These are phyloP conservation scores for Delitschia confertaspora DNA, from an alignment of 495 filamentous ascomycete species.

Conservation along the genomic window DNA sequence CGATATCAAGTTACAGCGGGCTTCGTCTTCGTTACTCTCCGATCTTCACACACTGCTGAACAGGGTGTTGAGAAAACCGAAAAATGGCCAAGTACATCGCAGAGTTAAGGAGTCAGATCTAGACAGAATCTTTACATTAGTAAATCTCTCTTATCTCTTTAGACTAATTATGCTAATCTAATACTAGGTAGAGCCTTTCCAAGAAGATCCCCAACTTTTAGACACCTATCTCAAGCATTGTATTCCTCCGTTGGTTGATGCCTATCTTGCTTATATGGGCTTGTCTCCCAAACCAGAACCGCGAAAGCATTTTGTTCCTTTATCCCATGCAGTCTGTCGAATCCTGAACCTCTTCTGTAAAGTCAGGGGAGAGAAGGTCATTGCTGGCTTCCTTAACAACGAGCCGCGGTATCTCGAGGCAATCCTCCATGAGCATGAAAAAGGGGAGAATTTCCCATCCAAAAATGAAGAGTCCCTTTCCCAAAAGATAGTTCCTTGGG, in stretches of 20 bases:
- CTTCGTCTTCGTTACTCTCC: conserved; percentile 25
- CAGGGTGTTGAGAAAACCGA: conserved; percentile 23
- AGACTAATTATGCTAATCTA: conserved; percentile 12
- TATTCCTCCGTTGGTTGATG: conserved; percentile 60
- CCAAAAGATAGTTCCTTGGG: conserved; percentile 47
- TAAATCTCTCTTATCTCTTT: conserved; percentile 12
- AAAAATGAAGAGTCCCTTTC: conserved; percentile 3
- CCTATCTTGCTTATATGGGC: conserved; percentile 59
- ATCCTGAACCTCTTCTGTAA: conserved; percentile 91
- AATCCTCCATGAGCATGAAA: conserved; percentile 58
- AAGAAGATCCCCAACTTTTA: conserved; percentile 93
- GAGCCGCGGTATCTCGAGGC: conserved; percentile 76
- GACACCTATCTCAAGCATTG: conserved; percentile 73
- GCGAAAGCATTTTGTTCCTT: conserved; percentile 30
- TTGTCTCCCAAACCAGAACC: conserved; percentile 14
- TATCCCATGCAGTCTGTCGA: conserved; percentile 62
- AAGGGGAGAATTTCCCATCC: conserved; percentile 7
- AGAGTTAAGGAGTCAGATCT: conserved; percentile 28
- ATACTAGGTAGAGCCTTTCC: conserved; percentile 75
- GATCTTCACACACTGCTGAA: conserved; percentile 26
- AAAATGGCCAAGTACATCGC: conserved; percentile 17
- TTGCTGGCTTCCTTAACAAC: conserved; percentile 79
- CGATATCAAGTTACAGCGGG: conserved; percentile 31
- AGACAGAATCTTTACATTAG: conserved; percentile 27
- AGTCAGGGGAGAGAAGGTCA: conserved; percentile 84